A percentile compares a stretch with the other conserved stretches of the same genome.
Evolutionary conservation across 768 basidiomycete species (phyloP).

Genomic region (Porpolomopsis calyptriformis): DNA sequence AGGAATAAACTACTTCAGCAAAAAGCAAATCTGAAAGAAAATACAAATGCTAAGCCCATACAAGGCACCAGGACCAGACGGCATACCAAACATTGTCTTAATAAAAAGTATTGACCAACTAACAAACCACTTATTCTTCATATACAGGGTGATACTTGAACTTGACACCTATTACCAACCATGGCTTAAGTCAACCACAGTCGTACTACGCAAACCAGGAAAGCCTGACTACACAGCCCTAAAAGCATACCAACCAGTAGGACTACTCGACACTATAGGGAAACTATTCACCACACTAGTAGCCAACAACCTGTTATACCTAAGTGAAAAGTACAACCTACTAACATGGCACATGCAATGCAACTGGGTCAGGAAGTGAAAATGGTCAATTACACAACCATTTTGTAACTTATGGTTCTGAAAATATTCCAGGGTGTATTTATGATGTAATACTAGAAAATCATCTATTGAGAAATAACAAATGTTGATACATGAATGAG

Average conservation of each 20-base stretch:
- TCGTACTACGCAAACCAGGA: slow-evolving; percentile 26
- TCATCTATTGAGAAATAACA: too few species aligned
- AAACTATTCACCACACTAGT: slow-evolving; percentile 20
- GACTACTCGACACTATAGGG: slow-evolving; percentile 21
- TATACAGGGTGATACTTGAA: neutral
- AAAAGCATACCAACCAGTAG: slow-evolving; percentile 28
- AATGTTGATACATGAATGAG: too few species aligned
- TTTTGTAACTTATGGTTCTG: too few species aligned
- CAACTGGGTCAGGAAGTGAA: too few species aligned
- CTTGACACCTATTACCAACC: neutral
- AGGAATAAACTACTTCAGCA: neutral
- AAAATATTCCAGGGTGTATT: too few species aligned
- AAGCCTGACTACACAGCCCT: slow-evolving; percentile 22
- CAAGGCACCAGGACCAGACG: neutral
- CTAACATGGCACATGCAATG: too few species aligned
- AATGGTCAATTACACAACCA: too few species aligned
- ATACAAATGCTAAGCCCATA: slow-evolving; percentile 1
- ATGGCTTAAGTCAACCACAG: neutral
- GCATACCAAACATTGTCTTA: neutral
- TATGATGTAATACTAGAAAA: too few species aligned
- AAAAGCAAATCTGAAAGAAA: neutral
- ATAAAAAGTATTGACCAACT: neutral
- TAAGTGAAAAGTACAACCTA: slow-evolving; percentile 22
- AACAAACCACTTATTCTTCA: neutral
- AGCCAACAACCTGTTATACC: slow-evolving; percentile 14